Conservation (phyloP, 2,329 filamentous ascomycete genomes). For the Aspergillus sp. region DNA sequence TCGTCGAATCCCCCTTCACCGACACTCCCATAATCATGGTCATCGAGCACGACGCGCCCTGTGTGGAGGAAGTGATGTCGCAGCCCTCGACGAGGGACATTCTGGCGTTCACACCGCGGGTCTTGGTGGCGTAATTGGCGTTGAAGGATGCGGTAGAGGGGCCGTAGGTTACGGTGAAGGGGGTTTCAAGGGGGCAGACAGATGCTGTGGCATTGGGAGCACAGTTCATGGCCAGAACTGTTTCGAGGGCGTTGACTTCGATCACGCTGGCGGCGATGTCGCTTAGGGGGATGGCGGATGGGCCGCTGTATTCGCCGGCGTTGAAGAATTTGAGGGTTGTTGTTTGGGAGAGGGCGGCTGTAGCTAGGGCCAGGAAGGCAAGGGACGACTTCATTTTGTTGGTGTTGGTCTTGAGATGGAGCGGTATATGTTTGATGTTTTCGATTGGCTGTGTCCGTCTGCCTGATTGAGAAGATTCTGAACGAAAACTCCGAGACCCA, state of each 20-base stretch:
- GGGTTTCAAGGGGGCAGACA: conserved; percentile 6
- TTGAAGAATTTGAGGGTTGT: conserved; percentile 11
- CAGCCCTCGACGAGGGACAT: conserved; percentile 9
- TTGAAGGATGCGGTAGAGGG: conserved; percentile 13
- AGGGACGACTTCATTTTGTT: background rate
- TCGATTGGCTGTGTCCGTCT: too few relatives aligned
- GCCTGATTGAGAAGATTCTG: too few relatives aligned
- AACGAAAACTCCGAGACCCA: too few relatives aligned
- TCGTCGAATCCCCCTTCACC: background rate
- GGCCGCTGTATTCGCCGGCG: conserved; percentile 2
- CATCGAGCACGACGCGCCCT: conserved; percentile 9
- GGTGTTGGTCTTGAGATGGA: too few relatives aligned
- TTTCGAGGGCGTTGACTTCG: conserved; percentile 9
- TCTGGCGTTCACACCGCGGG: conserved; percentile 1
- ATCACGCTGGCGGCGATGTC: conserved; percentile 11
- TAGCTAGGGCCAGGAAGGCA: background rate
- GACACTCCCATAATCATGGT: conserved; percentile 1
- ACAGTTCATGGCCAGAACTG: conserved; percentile 13
- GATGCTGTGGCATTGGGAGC: background rate
- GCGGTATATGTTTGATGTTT: too few relatives aligned
- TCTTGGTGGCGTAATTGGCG: conserved; percentile 6
- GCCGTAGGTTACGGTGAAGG: conserved; percentile 13
- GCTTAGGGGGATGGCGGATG: conserved; percentile 1
- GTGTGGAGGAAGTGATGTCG: conserved; percentile 11
- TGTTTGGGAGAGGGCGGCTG: conserved; percentile 2